Base-by-base conservation (phyloP, 805 yeast species). In the Kluyveromyces siamensis region DNA sequence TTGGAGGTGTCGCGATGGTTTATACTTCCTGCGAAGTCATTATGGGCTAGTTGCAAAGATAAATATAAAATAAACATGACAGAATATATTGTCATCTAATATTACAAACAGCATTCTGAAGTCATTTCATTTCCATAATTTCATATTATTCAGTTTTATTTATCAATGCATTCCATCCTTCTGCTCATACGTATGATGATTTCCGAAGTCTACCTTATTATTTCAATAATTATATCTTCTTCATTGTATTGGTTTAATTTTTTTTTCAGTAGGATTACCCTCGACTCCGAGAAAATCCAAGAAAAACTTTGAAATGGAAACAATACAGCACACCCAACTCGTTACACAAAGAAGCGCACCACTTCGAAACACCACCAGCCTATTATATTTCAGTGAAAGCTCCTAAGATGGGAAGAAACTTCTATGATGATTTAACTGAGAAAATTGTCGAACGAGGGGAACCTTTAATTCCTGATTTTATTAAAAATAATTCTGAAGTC, bases 11-110 rank as follows among this genome's bases (percentile, higher is more conserved):
- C 13, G 80, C 86, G 5, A 76, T 84, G 81, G 56, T 73, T 1
- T 86, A 84, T 62, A 85, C 90, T 0, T 79, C 89, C 0, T 78
- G 73, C 49, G 83, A 81, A 56, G 74, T 83, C 44, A 52, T 80
- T 8, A 56, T 62, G 44, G 56, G 57, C 5, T 58, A 47, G 27
- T 17, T 7, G 39, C n/a, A 21, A 21, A 21, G 25, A 21, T 21
- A 18, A 3, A 21, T 6, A 21, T 21, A 21, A 21, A 21, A 21
- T 10, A 21, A 41, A 41, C 16, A 25, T 16, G 7, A 21, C 2
- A 10, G 18, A 21, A 3, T 21, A 21, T 21, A 21, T 6, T 21
- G 25, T 21, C 25, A n/a, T 6, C 25, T 21, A 21, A 21, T 6
- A 21, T 21, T 21, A 21, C 25, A 21, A 21, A 21, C 25, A 6